These are phyloP conservation scores for Vicia villosa DNA, from an alignment of 306 rosid species.

Conservation along the genomic window DNA sequence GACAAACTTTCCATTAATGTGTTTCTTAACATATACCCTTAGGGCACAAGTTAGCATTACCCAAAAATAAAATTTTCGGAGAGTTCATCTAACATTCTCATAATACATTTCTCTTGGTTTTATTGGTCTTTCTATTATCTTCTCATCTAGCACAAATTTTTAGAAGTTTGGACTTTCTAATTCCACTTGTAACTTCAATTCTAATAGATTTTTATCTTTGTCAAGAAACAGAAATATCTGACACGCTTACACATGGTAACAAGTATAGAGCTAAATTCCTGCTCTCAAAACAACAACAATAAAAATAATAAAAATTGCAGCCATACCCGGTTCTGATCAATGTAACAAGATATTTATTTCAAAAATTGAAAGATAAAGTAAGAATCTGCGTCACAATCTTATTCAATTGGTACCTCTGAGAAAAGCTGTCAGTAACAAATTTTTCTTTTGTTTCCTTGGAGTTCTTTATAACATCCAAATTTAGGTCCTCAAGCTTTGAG, in stretches of 20 bases:
- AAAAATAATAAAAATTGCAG: slow-evolving; percentile 6
- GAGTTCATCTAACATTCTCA: background rate
- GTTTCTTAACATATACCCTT: no score
- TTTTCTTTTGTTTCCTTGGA: slow-evolving; percentile 53
- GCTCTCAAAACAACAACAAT: slow-evolving; percentile 9
- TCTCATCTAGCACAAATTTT: slow-evolving; percentile 1
- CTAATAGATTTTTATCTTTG: background rate
- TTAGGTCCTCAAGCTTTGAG: slow-evolving; percentile 91
- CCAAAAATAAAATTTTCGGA: background rate
- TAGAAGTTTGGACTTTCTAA: background rate
- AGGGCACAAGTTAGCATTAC: no score
- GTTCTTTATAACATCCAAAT: slow-evolving; percentile 78
- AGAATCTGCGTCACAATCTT: slow-evolving; percentile 19
- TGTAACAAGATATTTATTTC: background rate
- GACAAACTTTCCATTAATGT: no score
- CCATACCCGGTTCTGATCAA: slow-evolving; percentile 18
- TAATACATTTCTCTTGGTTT: background rate
- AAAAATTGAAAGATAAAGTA: slow-evolving; percentile 24
- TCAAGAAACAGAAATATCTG: slow-evolving; percentile 11
- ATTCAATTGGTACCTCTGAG: slow-evolving; percentile 56
- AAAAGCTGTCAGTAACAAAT: slow-evolving; percentile 42
- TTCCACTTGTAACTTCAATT: slow-evolving; percentile 6
- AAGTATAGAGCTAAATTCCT: slow-evolving; percentile 10
- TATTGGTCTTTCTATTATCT: background rate
- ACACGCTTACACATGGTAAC: background rate